Base-by-base conservation (phyloP, 805 yeast genomes). In the Suhomyces sp. region DNA sequence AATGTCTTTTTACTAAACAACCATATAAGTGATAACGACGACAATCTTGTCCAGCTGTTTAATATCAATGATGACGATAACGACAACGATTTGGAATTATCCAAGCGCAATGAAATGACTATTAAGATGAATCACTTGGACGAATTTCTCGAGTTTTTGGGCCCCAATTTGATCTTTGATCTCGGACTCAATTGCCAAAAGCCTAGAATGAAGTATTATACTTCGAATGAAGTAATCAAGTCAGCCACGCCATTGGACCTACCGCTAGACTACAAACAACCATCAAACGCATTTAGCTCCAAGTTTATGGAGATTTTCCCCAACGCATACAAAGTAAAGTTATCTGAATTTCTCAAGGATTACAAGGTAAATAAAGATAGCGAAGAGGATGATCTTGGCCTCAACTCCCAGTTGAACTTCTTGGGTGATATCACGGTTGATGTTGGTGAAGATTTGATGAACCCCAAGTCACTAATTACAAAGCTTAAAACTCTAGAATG, bases 1-100 rank as follows among this genome's bases (percentile, higher is more conserved):
- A 71, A 75, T 13, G 60, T 64, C 12, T 83, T 84, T 56, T 67
- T 79, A 41, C 55, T 70, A 10, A 69, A 73, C 17, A 74, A 69
- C 51, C 77, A 78, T 0, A 46, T 40, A 0, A 60, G 54, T 10
- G 54, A 51, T 0, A 59, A 62, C 1, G 50, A 70, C 8, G 33
- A 35, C n/a, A 22, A 13, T n/a, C 33, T 46, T 19, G 53, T 60
- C 10, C 56, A 57, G 24, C 71, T 62, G 44, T 71, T 71, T 54
- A 63, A 62, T 38, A 68, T 73, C 55, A 69, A 65, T 48, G 74
- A 69, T 44, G 66, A 60, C n/a, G 76, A 71, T 6, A 69, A 66
- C 6, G 73, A 69, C 15, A 65, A 67, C 44, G 77, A 70, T 47
- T 60, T 70, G 24, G 73, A 66, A 27, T 53, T 60, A 19, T 49